Percentiles rank a stretch among this genome's conserved stretches.
These are phyloP conservation scores for Blastobotrys malaysiensis DNA, from an alignment of 1,139 yeast genomes.

Conservation along the genomic window DNA sequence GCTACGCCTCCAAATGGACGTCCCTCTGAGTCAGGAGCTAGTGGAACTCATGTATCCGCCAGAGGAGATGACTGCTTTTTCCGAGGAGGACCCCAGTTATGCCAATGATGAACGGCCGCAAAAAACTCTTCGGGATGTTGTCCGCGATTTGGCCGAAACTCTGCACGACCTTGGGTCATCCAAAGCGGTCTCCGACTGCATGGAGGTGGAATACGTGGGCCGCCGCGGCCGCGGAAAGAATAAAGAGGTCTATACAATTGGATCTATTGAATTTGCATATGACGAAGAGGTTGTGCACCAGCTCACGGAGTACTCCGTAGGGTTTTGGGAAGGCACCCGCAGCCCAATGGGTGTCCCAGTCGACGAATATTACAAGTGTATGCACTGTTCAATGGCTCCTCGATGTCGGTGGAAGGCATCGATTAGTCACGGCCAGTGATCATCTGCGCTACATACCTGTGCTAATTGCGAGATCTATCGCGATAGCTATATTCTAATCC, in stretches of 20 bases:
- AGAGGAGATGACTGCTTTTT: background rate
- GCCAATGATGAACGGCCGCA: background rate
- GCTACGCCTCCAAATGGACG: conserved; percentile 3
- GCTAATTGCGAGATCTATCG: too few relatives aligned
- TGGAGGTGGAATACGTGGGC: conserved; percentile 20
- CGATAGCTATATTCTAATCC: too few relatives aligned
- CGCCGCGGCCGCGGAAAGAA: conserved; percentile 9
- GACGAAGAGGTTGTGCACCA: conserved; percentile 18
- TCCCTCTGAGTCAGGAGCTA: conserved; percentile 5
- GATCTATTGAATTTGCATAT: conserved; percentile 17
- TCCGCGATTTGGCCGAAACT: background rate
- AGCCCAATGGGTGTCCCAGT: conserved; percentile 26
- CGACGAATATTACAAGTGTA: conserved; percentile 21
- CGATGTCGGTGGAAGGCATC: conserved; percentile 23
- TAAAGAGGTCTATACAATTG: conserved; percentile 14
- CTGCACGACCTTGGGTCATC: background rate
- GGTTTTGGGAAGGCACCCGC: conserved; percentile 27
- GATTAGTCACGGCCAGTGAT: background rate
- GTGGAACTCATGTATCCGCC: background rate
- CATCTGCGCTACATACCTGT: too few relatives aligned
- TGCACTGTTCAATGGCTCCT: conserved; percentile 17
- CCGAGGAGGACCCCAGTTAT: background rate
- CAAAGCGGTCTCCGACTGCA: conserved; percentile 8
- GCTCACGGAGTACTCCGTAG: conserved; percentile 23
- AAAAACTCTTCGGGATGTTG: background rate